Conservation (phyloP, 768 basidiomycete species). For the Daedaleopsis sinensis region DNA sequence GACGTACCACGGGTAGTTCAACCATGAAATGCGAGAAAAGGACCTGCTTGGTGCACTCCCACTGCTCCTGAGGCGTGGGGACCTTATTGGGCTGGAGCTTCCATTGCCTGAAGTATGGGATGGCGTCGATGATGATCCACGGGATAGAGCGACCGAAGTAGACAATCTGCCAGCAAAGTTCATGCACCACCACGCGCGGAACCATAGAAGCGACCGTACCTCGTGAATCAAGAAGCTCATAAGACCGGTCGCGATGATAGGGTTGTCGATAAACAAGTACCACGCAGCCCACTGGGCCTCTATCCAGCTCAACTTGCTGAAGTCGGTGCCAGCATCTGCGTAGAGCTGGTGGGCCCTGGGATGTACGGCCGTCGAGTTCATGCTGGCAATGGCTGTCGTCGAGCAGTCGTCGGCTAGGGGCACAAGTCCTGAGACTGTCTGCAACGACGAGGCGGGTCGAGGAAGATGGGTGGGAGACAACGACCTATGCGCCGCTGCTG, state of each 20-base stretch:
- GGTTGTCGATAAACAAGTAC: constrained; percentile 88
- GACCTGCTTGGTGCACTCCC: constrained; percentile 95
- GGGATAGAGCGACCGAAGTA: constrained; percentile 97
- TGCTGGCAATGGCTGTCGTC: constrained; percentile 7
- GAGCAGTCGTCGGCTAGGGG: background rate
- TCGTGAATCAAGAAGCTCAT: constrained; percentile 94
- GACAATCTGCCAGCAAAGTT: constrained; percentile 60
- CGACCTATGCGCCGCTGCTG: background rate
- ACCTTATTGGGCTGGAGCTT: constrained; percentile 90
- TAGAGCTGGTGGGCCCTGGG: constrained; percentile 50
- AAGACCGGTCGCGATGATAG: constrained; percentile 89
- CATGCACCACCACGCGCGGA: background rate
- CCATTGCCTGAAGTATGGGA: constrained; percentile 93
- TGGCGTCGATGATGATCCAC: constrained; percentile 94
- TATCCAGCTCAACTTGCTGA: constrained; percentile 62
- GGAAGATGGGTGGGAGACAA: constrained; percentile 4
- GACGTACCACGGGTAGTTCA: constrained; percentile 82
- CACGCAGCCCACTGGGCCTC: constrained; percentile 85
- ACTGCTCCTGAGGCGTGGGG: constrained; percentile 82
- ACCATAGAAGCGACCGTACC: constrained; percentile 47
- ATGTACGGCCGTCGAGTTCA: constrained; percentile 30
- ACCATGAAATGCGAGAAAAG: constrained; percentile 95
- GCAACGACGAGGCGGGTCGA: background rate
- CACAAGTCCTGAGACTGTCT: background rate
- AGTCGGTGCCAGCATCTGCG: constrained; percentile 49